Conservation (phyloP, 371 early-diverging fungal genomes). For the Mortierella sp. region DNA sequence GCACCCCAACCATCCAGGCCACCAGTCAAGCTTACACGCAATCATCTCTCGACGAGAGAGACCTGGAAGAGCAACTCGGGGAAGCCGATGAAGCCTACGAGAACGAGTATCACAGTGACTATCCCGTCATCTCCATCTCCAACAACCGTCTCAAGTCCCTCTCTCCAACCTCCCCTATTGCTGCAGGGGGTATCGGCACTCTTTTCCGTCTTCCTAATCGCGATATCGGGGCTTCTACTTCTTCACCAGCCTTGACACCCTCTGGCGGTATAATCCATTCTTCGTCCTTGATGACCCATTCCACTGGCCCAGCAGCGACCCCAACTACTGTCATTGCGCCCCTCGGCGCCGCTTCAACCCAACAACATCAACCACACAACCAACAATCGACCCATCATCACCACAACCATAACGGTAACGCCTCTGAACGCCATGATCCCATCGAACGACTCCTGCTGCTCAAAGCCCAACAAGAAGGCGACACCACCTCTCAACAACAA, state of each 20-base stretch:
- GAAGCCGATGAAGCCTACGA: conserved; percentile 17
- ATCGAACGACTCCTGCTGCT: conserved; percentile 22
- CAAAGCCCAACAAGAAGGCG: background rate
- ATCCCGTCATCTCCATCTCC: conserved; percentile 13
- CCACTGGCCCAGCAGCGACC: background rate
- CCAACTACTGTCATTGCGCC: background rate
- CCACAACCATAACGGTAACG: background rate
- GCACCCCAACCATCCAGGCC: conserved; percentile 40
- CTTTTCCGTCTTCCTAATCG: conserved; percentile 37
- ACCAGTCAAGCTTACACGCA: conserved; percentile 18
- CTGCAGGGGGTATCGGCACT: background rate
- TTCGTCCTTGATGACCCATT: background rate
- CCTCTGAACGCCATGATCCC: conserved; percentile 21
- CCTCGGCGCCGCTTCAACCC: background rate
- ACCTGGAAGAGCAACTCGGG: background rate
- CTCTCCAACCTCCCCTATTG: background rate
- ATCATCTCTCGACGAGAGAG: conserved; percentile 3
- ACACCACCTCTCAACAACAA: conserved; percentile 4
- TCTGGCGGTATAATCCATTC: background rate
- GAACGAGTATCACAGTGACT: conserved; percentile 12
- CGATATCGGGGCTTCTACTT: conserved; percentile 9
- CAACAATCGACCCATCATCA: background rate
- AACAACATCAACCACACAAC: background rate
- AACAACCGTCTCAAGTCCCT: conserved; percentile 1
- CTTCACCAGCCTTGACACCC: background rate